A percentile compares a stretch with the other conserved stretches of the same genome.
These are phyloP conservation scores for Quercus phellos DNA, from an alignment of 331 rosid species.

Conservation along the genomic window DNA sequence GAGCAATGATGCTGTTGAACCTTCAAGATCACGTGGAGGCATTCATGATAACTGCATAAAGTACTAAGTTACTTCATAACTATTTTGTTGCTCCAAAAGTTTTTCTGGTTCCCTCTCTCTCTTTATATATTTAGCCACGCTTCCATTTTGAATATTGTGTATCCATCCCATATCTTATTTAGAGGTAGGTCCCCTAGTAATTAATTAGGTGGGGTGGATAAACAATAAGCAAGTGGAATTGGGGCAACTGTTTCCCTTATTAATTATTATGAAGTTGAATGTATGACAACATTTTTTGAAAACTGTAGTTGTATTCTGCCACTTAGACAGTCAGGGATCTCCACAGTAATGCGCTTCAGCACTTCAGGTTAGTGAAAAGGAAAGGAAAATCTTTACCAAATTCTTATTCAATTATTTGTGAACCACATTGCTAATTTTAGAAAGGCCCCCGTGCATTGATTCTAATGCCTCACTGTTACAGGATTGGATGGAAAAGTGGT, in stretches of 20 bases:
- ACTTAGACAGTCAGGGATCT: conserved; percentile 41
- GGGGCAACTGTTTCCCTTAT: not conserved
- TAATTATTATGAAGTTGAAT: not conserved
- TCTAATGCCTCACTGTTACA: conserved; percentile 22
- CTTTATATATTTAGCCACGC: not conserved
- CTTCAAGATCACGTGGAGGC: conserved; percentile 61
- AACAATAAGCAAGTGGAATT: conserved; percentile 7
- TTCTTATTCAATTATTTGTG: not conserved
- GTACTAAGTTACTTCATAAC: conserved; percentile 35
- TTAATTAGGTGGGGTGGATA: conserved; percentile 1
- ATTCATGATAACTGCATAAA: conserved; percentile 86
- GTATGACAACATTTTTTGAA: conserved; percentile 21
- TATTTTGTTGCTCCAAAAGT: conserved; percentile 1
- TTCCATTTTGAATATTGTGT: conserved; percentile 9
- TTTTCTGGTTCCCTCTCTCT: not conserved
- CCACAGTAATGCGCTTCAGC: conserved; percentile 64
- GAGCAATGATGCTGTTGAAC: conserved; percentile 56
- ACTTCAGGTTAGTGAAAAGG: conserved; percentile 71
- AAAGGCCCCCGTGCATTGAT: conserved; percentile 4
- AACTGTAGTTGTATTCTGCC: conserved; percentile 67
- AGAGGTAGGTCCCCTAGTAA: not conserved
- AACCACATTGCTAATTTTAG: not conserved
- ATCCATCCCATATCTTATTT: conserved; percentile 10
- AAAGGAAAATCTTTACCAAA: not conserved
- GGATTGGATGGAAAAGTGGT: conserved; percentile 89